phyloP scores from a whole-genome alignment of 257 asterid species.

The Plectranthus barbatus region DNA sequence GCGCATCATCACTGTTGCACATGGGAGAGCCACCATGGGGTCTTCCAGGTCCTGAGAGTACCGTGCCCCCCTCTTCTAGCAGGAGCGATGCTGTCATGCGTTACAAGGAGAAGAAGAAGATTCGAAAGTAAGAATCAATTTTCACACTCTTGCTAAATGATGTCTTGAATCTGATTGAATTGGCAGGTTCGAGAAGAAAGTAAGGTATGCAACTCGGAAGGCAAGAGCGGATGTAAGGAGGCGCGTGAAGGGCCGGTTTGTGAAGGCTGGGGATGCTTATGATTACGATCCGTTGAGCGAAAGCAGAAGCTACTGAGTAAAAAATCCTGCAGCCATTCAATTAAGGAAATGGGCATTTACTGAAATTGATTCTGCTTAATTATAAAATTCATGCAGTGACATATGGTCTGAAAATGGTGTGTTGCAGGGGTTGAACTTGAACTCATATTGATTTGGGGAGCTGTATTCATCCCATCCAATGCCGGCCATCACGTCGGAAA shows the following conservation, averaged over 20 bases:
- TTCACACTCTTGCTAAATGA: not conserved
- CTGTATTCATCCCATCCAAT: too few species aligned
- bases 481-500: too few species aligned
- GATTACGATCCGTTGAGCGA: slow-evolving; percentile 76
- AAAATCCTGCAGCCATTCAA: not conserved
- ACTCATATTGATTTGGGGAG: not conserved
- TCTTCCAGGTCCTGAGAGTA: slow-evolving; percentile 48
- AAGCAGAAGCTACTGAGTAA: slow-evolving; percentile 58
- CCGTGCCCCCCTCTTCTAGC: slow-evolving; percentile 43
- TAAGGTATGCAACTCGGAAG: slow-evolving; percentile 85
- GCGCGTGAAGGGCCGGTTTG: slow-evolving; percentile 93
- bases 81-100: slow-evolving; percentile 84
- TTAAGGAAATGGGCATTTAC: slow-evolving; percentile 6
- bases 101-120: slow-evolving; percentile 89
- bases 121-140: slow-evolving; percentile 28
- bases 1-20: slow-evolving; percentile 43
- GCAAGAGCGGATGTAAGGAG: slow-evolving; percentile 92
- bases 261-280: slow-evolving; percentile 90
- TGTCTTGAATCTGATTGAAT: not conserved
- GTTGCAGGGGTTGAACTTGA: slow-evolving; percentile 9
- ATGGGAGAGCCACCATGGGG: slow-evolving; percentile 72
- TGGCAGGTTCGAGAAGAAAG: slow-evolving; percentile 73
- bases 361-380: not conserved
- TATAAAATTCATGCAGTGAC: slow-evolving; percentile 4
- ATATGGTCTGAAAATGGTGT: not conserved